A percentile compares a stretch with the other conserved stretches of the same genome.
phyloP scores from a whole-genome alignment of 2,329 filamentous ascomycete species.

The Penicillium freii region DNA sequence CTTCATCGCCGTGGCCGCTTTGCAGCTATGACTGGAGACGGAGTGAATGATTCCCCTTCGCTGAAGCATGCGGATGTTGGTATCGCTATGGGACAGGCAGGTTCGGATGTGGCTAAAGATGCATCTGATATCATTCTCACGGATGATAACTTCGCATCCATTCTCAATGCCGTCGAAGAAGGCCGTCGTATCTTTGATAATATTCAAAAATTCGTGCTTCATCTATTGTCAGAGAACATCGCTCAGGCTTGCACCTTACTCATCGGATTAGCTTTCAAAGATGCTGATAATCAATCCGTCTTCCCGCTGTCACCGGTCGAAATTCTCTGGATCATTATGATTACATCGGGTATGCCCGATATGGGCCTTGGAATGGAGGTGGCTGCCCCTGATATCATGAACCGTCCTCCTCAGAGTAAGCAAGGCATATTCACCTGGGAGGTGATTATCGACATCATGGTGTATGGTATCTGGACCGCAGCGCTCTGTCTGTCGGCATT shows the following conservation, averaged over 20 bases:
- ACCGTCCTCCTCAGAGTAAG: slow-evolving; percentile 69
- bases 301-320: slow-evolving; percentile 62
- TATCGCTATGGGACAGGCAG: no score
- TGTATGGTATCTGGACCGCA: slow-evolving; percentile 72
- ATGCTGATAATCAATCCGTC: no score
- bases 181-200: no score
- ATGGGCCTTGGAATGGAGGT: slow-evolving; percentile 79
- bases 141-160: no score
- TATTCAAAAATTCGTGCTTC: no score
- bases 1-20: slow-evolving; percentile 55
- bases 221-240: no score
- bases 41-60: slow-evolving; percentile 71
- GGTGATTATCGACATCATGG: slow-evolving; percentile 71
- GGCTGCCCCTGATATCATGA: slow-evolving; percentile 71
- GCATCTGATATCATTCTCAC: no score
- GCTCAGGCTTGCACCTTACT: no score
- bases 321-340: slow-evolving; percentile 89
- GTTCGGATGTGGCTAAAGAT: no score
- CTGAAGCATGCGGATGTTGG: no score
- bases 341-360: slow-evolving; percentile 79
- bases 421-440: slow-evolving; percentile 71
- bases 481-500: slow-evolving; percentile 62
- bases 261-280: no score
- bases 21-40: slow-evolving; percentile 83
- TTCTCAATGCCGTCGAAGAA: no score